Evolutionary conservation across 192 early-diverging fungal genomes (phyloP).

Genomic region (Umbelopsis isabellina): DNA sequence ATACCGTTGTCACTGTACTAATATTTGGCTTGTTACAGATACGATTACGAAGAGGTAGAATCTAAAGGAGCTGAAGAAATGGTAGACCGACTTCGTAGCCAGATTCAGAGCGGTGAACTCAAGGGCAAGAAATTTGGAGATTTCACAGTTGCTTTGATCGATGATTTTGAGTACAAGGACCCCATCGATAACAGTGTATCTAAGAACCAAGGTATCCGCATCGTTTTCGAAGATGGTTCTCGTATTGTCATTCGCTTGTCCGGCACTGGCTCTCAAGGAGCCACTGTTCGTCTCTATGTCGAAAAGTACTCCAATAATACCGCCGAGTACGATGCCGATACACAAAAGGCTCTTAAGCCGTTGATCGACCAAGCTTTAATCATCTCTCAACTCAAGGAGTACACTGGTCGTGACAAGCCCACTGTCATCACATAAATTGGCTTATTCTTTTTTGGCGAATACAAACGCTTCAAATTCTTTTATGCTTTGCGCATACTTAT

Average conservation of each 20-base stretch:
- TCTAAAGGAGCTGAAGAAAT: constrained; percentile 75
- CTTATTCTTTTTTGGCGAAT: neutral
- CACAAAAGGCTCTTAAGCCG: constrained; percentile 85
- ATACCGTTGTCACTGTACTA: neutral
- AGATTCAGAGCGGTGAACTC: constrained; percentile 51
- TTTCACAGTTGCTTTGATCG: constrained; percentile 68
- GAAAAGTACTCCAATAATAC: constrained; percentile 82
- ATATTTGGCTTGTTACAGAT: constrained; percentile 47
- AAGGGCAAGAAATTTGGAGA: constrained; percentile 69
- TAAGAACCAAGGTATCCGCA: constrained; percentile 85
- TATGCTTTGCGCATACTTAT: neutral
- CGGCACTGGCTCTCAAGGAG: constrained; percentile 95
- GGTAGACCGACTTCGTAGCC: constrained; percentile 70
- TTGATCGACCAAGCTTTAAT: constrained; percentile 84
- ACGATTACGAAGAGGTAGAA: constrained; percentile 97
- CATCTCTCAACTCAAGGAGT: constrained; percentile 75
- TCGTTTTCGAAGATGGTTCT: constrained; percentile 90
- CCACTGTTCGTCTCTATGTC: constrained; percentile 94
- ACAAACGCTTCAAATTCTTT: neutral
- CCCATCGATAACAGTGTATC: constrained; percentile 88
- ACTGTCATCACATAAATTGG: constrained; percentile 83
- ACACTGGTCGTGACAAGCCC: constrained; percentile 86
- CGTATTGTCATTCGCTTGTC: constrained; percentile 91
- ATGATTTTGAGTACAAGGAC: constrained; percentile 95
- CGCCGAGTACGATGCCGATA: constrained; percentile 63